Conservation (phyloP, 2,329 filamentous ascomycete species). For the Aspergillus thermomutatus region DNA sequence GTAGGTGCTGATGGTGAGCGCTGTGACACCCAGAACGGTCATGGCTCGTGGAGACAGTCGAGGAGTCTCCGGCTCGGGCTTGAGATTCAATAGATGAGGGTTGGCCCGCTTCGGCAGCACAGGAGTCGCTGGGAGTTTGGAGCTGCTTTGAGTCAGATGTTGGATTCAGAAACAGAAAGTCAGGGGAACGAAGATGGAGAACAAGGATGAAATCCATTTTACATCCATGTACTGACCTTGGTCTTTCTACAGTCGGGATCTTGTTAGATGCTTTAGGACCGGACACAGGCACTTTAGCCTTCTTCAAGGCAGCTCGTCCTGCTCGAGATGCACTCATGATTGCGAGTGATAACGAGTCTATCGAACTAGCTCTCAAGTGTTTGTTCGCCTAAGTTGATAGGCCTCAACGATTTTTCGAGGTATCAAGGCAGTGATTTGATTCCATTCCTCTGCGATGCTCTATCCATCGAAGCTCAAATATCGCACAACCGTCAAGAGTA, state of each 20-base stretch:
- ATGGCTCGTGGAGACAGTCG: conserved; percentile 32
- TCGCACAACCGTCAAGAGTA: not conserved
- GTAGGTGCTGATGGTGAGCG: conserved; percentile 43
- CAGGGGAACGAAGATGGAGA: not conserved
- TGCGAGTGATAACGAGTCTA: not conserved
- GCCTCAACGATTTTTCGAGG: not conserved
- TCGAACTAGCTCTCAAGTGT: not conserved
- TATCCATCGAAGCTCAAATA: not conserved
- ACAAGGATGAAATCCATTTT: not conserved
- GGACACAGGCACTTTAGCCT: conserved; percentile 19
- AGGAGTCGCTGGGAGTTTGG: conserved; percentile 11
- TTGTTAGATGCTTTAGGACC: conserved; percentile 17
- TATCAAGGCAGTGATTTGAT: not conserved
- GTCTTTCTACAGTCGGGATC: conserved; percentile 6
- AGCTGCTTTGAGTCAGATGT: conserved; percentile 5
- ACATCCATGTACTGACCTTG: conserved; percentile 17
- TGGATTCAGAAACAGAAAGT: not conserved
- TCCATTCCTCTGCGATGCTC: not conserved
- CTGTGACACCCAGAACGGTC: conserved; percentile 36
- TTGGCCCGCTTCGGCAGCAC: conserved; percentile 22
- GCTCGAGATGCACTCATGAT: conserved; percentile 26
- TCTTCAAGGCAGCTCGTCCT: conserved; percentile 20
- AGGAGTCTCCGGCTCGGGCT: conserved; percentile 12
- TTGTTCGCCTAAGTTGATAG: too few species aligned
- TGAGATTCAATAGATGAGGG: conserved; percentile 22